phyloP scores from a whole-genome alignment of 139 green algal species.

The Asterochloris sp. region DNA sequence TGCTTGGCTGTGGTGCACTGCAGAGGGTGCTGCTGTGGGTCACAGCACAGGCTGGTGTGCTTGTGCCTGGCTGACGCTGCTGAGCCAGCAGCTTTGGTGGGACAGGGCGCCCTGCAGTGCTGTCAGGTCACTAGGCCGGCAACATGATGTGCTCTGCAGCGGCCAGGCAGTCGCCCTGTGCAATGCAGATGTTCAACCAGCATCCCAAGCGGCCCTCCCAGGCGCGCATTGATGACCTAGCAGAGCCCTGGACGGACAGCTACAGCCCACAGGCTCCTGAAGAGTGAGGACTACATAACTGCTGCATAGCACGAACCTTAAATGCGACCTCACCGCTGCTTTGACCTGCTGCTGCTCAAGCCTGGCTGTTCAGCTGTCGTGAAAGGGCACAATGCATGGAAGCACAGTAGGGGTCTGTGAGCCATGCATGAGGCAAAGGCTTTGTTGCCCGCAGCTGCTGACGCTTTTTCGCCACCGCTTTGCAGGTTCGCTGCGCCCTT shows the following conservation, averaged over 20 bases:
- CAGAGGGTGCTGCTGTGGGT: too few relatives aligned
- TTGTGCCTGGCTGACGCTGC: too few relatives aligned
- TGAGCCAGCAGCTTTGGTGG: too few relatives aligned
- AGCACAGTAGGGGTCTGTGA: background rate
- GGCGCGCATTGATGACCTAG: constrained; percentile 37
- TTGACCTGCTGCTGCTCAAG: background rate
- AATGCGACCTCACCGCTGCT: too few relatives aligned
- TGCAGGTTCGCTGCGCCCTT: background rate
- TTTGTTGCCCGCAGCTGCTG: background rate
- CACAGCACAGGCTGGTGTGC: too few relatives aligned
- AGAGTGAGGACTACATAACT: background rate
- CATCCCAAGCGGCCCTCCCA: background rate
- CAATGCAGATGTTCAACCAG: background rate
- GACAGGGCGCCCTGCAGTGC: too few relatives aligned
- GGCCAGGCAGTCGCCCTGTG: background rate
- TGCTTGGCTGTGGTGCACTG: too few relatives aligned
- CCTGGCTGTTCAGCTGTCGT: background rate
- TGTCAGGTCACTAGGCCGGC: too few relatives aligned
- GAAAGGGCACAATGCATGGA: background rate
- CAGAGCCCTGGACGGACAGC: constrained; percentile 42
- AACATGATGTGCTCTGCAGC: too few relatives aligned
- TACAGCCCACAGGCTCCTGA: constrained; percentile 5
- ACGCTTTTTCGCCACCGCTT: background rate
- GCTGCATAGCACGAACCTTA: background rate
- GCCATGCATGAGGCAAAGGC: background rate